Percentiles rank a stretch among this genome's conserved stretches.
phyloP scores from a whole-genome alignment of 2,329 filamentous ascomycete genomes.

The Ophiocordyceps camponoti-leonardi region DNA sequence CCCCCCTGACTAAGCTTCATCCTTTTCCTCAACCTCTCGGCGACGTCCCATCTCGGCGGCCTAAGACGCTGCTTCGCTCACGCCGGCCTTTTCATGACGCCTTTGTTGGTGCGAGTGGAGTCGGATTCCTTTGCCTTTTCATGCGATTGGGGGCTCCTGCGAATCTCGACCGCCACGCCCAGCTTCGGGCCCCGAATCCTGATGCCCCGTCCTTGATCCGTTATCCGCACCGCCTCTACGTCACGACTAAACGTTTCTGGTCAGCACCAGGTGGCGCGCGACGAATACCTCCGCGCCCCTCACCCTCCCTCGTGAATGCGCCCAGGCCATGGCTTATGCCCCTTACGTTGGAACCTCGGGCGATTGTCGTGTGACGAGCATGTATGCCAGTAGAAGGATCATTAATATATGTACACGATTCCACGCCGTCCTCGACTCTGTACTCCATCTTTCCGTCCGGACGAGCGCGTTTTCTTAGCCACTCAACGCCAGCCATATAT shows the following conservation, averaged over 20 bases:
- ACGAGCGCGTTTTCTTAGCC: conserved; percentile 2
- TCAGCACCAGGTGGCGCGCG: background rate
- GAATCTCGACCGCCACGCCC: background rate
- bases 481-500: conserved; percentile 8
- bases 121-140: background rate
- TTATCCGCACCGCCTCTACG: background rate
- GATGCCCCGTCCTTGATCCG: conserved; percentile 1
- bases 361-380: background rate
- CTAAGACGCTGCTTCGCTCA: background rate
- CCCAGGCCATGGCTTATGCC: background rate
- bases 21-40: conserved; percentile 1
- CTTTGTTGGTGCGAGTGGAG: background rate
- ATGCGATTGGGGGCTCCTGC: background rate
- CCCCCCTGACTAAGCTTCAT: background rate
- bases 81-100: background rate
- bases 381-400: background rate
- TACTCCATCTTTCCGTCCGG: conserved; percentile 4
- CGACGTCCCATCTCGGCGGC: background rate
- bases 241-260: background rate
- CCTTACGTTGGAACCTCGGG: background rate
- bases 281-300: background rate
- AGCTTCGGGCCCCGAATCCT: background rate
- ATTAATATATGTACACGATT: conserved; percentile 2
- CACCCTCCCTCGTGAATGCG: background rate
- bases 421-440: conserved; percentile 1